phyloP scores from a whole-genome alignment of 2,329 filamentous ascomycete species.

The Cryphonectria radicalis region DNA sequence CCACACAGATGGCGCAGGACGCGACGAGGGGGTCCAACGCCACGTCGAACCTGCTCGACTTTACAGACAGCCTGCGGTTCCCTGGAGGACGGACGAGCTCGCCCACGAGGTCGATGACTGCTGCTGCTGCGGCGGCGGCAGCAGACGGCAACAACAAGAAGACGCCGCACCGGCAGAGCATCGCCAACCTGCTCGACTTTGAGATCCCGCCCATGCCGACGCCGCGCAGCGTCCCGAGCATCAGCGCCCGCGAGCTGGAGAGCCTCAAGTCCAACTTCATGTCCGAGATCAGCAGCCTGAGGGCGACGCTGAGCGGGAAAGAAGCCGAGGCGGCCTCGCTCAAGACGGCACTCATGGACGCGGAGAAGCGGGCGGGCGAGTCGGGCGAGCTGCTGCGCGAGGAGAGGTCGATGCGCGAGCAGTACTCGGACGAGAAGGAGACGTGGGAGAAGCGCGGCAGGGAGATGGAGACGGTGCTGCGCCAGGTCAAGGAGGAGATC shows the following conservation, averaged over 20 bases:
- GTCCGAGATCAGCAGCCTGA: conserved; percentile 92
- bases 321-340: conserved; percentile 89
- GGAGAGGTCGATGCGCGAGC: conserved; percentile 70
- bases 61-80: conserved; percentile 72
- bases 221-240: conserved; percentile 85
- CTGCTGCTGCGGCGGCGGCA: conserved; percentile 27
- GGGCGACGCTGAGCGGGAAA: conserved; percentile 87
- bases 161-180: conserved; percentile 55
- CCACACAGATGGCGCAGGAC: conserved; percentile 28
- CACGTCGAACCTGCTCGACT: conserved; percentile 84
- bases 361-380: conserved; percentile 88
- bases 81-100: conserved; percentile 40
- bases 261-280: conserved; percentile 88
- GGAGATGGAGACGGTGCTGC: conserved; percentile 83
- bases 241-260: conserved; percentile 91
- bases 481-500: conserved; percentile 81
- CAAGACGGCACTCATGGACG: conserved; percentile 85
- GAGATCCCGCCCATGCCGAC: conserved; percentile 94
- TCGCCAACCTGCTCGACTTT: conserved; percentile 80
- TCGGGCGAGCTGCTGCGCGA: conserved; percentile 83
- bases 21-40: conserved; percentile 56
- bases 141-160: conserved; percentile 32
- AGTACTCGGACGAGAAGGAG: conserved; percentile 74
- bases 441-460: conserved; percentile 83
- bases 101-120: conserved; percentile 43